Evolutionary conservation across 257 asterid genomes (phyloP).

Genomic region (Nicotiana benthamiana): DNA sequence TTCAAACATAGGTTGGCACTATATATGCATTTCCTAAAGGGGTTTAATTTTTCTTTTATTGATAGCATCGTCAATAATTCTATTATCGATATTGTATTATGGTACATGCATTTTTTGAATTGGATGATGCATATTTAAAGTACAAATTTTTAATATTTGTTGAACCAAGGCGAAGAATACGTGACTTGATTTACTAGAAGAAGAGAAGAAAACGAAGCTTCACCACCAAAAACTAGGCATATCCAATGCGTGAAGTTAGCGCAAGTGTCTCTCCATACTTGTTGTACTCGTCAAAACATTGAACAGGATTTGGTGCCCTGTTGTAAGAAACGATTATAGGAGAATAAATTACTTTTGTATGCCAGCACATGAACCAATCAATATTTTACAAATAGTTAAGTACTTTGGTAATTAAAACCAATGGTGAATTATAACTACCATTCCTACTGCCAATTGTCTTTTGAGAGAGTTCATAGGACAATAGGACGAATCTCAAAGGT

Average conservation of each 20-base stretch:
- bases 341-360: neutral
- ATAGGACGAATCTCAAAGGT: neutral
- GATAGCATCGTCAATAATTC: neutral
- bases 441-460: neutral
- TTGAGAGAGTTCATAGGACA: neutral
- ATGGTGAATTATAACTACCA: neutral
- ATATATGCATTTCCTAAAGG: neutral
- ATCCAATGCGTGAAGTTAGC: neutral
- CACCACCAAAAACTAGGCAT: neutral
- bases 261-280: neutral
- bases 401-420: neutral
- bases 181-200: neutral
- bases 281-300: neutral
- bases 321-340: neutral
- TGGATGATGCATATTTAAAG: neutral
- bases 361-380: neutral
- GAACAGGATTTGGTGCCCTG: neutral
- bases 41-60: neutral
- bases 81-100: neutral
- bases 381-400: neutral
- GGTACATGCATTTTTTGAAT: neutral
- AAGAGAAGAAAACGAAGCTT: too few species aligned
- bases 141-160: neutral
- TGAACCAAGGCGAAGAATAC: neutral
- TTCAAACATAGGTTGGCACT: too few species aligned